Percentiles rank a stretch among this genome's conserved stretches.
Evolutionary conservation across 768 basidiomycete species (phyloP).

Genomic region (Nevesoporus exiguus): DNA sequence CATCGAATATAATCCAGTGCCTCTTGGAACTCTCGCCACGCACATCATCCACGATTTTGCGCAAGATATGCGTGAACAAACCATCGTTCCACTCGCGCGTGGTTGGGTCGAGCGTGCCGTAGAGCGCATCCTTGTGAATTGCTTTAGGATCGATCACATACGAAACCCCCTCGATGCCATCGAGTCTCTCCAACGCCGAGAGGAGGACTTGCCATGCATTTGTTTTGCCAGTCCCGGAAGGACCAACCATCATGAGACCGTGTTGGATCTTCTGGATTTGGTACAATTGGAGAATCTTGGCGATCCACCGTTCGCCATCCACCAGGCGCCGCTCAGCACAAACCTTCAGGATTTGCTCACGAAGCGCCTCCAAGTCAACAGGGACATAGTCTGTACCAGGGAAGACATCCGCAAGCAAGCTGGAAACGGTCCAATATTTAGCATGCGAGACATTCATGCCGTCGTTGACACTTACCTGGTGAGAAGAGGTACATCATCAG

Average conservation of each 20-base stretch:
- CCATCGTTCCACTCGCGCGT: constrained; percentile 99
- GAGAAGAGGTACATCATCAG: constrained; percentile 92
- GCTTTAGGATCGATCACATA: constrained; percentile 99
- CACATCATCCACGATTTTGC: constrained; percentile 98
- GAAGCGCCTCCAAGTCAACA: constrained; percentile 81
- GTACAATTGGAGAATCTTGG: constrained; percentile 95
- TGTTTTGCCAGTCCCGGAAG: constrained; percentile 95
- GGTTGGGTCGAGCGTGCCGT: constrained; percentile 94
- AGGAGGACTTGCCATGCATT: constrained; percentile 96
- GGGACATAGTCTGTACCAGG: constrained; percentile 91
- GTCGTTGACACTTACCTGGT: constrained; percentile 59
- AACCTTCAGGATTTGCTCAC: constrained; percentile 81
- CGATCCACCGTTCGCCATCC: constrained; percentile 84
- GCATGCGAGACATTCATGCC: not conserved
- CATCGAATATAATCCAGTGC: constrained; percentile 99
- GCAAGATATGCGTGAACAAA: constrained; percentile 93
- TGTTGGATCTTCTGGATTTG: constrained; percentile 99
- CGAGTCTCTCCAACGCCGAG: constrained; percentile 83
- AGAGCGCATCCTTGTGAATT: constrained; percentile 96
- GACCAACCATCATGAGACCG: constrained; percentile 99
- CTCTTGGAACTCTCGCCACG: constrained; percentile 95
- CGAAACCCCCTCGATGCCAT: constrained; percentile 87
- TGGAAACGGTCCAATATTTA: constrained; percentile 29
- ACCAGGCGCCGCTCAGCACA: constrained; percentile 85
- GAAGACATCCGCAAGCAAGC: constrained; percentile 94